Base-by-base conservation (phyloP, 179 eudicot species). In the Silene noctiflora region DNA sequence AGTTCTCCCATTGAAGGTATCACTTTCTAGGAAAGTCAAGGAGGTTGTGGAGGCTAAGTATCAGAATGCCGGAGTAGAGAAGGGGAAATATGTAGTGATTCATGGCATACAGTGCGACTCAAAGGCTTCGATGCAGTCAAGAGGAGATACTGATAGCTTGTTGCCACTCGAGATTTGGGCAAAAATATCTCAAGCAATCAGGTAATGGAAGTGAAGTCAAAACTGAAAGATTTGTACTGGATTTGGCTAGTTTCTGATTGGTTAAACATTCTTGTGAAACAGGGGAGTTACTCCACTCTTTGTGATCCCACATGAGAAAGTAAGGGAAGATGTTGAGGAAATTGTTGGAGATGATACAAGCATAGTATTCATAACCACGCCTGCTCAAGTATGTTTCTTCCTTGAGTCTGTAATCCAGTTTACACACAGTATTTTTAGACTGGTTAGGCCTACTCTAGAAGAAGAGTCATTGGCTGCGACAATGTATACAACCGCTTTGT, bases 251-350 rank as follows among this genome's bases (percentile, higher is more conserved):
- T 51, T 17, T 27, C 25, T 48, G 65, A 11, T 13, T 68, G 53
- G 70, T 74, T 39, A 58, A 72, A 44, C 25, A 22, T 61, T 39
- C 20, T 14, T 79, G 68, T 63, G 51, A 67, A 77, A 73, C 87
- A 93, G 95, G 72, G 93, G 85, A 80, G 81, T 86, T 20, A 85
- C 75, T 72, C 97, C 97, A 13, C 58, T 93, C 1, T 93, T 88
- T 81, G 98, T 91, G 63, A 93, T 93, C 72, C 98, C 97, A 72
- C 98, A 91, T 68, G 98, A 93, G 89, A 93, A 91, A 83, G 83
- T 83, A 76, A 82, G 98, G 81, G 98, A 93, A 78, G 87, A 90
- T 69, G 90, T 93, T 29, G 92, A 93, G 81, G 97, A 91, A 14
- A 77, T 85, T 25, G 84, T 88, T 27, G 96, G 89, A 51, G 88